Base-by-base conservation (phyloP, 345 rosid genomes). In the Arabidopsis arenosa region DNA sequence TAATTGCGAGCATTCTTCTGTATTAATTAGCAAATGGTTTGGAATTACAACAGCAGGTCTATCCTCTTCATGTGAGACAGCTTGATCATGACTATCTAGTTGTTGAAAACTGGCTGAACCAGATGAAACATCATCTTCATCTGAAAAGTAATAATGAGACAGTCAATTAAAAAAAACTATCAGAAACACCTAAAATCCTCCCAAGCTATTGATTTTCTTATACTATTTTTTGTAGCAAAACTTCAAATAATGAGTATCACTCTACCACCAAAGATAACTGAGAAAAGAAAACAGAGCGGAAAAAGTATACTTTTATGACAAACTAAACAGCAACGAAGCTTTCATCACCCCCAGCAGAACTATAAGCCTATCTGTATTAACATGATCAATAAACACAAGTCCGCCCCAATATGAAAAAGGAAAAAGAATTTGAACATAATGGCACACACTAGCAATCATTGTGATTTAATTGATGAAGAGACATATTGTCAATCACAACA, bases 31-130 rank as follows among this genome's bases (percentile, higher is more conserved):
- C 70, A 96, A 85, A 80, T 96, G 99, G 82, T 87, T 84, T 66
- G 99, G 99, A 75, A 96, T 93, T 60, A 96, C 87, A 45, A 96
- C 96, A 79, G 89, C 82, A 55, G 90, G 96, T 67, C 71, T 84
- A 56, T 86, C 90, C 76, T 87, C 96, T 77, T 87, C 97, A 65
- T 82, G 78, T 0, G 69, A 63, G 43, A 73, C 71, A 57, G 63
- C 90, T 65, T 74, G 82, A 37, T 88, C 90, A 60, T 89, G 86
- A 78, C 80, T 80, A 82, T 87, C 84, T 54, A 87, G 78, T 72
- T 84, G 86, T 79, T 84, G 89, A 76, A 89, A 56, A 57, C 87
- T 83, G 13, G 85, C 87, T 30, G 88, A 72, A 36, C 82, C 86
- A 5, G 89, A 78, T 11, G 87, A 77, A 68, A 79, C 73, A 51